Conservation (phyloP, 2,329 filamentous ascomycete genomes). For the Fusarium armeniacum region DNA sequence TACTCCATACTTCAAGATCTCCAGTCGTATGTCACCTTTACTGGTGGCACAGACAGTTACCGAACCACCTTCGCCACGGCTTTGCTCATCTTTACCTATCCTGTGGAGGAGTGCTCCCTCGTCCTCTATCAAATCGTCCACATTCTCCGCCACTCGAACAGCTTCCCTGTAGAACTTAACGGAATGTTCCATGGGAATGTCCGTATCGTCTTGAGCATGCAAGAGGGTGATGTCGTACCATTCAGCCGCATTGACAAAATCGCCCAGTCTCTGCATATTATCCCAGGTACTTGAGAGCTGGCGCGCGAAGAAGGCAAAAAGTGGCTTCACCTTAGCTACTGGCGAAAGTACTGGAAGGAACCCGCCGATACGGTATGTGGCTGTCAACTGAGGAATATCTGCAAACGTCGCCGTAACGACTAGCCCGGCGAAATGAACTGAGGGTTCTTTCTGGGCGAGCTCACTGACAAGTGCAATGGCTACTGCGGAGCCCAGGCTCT, state of each 20-base stretch:
- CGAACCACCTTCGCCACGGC: constrained; percentile 60
- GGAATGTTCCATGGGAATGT: constrained; percentile 62
- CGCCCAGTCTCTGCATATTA: constrained; percentile 58
- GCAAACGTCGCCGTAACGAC: constrained; percentile 66
- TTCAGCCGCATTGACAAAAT: constrained; percentile 51
- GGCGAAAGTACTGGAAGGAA: constrained; percentile 56
- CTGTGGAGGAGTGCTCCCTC: constrained; percentile 11
- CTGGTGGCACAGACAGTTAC: constrained; percentile 60
- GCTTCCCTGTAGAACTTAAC: constrained; percentile 63
- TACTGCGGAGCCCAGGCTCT: constrained; percentile 68
- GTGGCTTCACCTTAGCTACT: constrained; percentile 62
- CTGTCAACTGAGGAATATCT: constrained; percentile 62
- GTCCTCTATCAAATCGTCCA: constrained; percentile 50
- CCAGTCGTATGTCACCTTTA: constrained; percentile 61
- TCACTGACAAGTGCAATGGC: constrained; percentile 54
- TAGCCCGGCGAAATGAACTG: constrained; percentile 59
- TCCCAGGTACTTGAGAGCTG: constrained; percentile 62
- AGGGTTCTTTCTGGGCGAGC: constrained; percentile 15
- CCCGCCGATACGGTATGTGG: constrained; percentile 64
- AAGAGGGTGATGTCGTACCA: constrained; percentile 58
- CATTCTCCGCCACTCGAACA: constrained; percentile 58
- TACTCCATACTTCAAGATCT: constrained; percentile 64
- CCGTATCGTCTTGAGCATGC: constrained; percentile 61
- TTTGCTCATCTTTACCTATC: constrained; percentile 36
- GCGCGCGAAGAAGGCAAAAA: constrained; percentile 58